These are phyloP conservation scores for Kluyveromyces siamensis DNA, from an alignment of 805 yeast genomes.

Conservation along the genomic window DNA sequence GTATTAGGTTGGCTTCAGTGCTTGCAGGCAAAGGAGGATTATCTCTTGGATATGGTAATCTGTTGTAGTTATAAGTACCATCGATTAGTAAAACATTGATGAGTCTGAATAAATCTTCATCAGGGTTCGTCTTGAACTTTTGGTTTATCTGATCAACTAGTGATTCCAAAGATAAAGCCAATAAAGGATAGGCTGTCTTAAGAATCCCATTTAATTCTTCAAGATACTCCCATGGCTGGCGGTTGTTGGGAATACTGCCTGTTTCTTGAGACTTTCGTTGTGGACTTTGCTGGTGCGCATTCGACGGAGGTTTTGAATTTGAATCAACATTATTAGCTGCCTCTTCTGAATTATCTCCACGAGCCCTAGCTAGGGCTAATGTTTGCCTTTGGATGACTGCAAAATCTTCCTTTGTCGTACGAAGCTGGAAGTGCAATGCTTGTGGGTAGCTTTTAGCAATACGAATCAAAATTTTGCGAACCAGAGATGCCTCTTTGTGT, in stretches of 20 bases:
- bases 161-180: conserved; percentile 89
- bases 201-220: conserved; percentile 89
- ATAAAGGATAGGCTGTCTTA: conserved; percentile 91
- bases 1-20: conserved; percentile 77
- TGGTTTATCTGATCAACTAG: conserved; percentile 92
- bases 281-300: neutral
- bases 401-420: conserved; percentile 93
- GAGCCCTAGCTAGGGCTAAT: conserved; percentile 32
- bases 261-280: conserved; percentile 1
- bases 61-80: conserved; percentile 82
- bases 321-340: conserved; percentile 5
- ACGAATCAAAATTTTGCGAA: conserved; percentile 76
- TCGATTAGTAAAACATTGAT: conserved; percentile 89
- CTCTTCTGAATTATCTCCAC: conserved; percentile 8
- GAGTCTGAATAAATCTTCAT: conserved; percentile 91
- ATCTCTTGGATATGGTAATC: conserved; percentile 78
- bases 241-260: conserved; percentile 20
- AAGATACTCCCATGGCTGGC: conserved; percentile 90
- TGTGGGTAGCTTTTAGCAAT: conserved; percentile 97
- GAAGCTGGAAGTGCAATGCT: conserved; percentile 88
- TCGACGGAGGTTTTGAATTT: conserved; percentile 1
- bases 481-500: conserved; percentile 83
- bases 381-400: conserved; percentile 78
- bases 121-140: conserved; percentile 86
- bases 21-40: conserved; percentile 85